These are phyloP conservation scores for Lasiosphaeriaceae sp. DNA, from an alignment of 495 filamentous ascomycete genomes.

Conservation along the genomic window DNA sequence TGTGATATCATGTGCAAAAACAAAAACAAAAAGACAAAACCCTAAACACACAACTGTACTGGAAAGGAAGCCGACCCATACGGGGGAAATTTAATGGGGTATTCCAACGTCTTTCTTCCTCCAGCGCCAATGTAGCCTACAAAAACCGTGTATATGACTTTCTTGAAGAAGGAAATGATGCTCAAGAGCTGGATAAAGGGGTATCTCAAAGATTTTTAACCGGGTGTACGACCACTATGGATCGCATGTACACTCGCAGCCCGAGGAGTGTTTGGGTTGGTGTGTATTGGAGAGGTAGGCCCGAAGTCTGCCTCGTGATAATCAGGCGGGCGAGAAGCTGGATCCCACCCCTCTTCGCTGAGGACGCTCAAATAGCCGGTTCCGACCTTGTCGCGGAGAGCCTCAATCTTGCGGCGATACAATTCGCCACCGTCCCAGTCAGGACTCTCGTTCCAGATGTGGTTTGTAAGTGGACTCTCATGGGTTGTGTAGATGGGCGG, in stretches of 20 bases:
- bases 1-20: conserved; percentile 18
- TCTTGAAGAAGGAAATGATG: conserved; percentile 6
- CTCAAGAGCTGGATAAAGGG: conserved; percentile 12
- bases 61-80: not conserved
- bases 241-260: conserved; percentile 47
- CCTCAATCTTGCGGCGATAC: conserved; percentile 81
- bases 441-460: conserved; percentile 42
- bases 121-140: conserved; percentile 12
- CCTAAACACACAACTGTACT: not conserved
- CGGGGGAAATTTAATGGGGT: conserved; percentile 10
- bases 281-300: conserved; percentile 36
- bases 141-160: conserved; percentile 10
- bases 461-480: conserved; percentile 29
- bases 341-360: conserved; percentile 67
- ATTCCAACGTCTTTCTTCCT: conserved; percentile 12
- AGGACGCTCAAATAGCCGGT: conserved; percentile 81
- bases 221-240: conserved; percentile 46
- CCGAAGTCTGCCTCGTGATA: conserved; percentile 38
- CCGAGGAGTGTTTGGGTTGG: conserved; percentile 40
- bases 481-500: conserved; percentile 39
- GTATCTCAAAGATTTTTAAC: conserved; percentile 33
- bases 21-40: conserved; percentile 4
- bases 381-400: conserved; percentile 76
- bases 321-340: conserved; percentile 28
- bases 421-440: conserved; percentile 73